These are phyloP conservation scores for Pestalotiopsis sp. DNA, from an alignment of 2,329 filamentous ascomycete genomes.

Conservation along the genomic window DNA sequence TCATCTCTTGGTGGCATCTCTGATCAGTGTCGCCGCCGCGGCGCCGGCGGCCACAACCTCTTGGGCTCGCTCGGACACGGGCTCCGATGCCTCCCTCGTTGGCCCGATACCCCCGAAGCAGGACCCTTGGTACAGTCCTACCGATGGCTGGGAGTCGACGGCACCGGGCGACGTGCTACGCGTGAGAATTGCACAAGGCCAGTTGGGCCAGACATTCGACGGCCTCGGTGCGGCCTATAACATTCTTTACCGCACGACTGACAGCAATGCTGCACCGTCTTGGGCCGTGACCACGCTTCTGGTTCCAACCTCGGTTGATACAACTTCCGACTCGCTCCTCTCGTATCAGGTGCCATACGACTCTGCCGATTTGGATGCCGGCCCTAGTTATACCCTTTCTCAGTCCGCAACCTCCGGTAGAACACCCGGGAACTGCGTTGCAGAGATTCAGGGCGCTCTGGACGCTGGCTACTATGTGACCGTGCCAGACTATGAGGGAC, in stretches of 20 bases:
- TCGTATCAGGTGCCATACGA: constrained; percentile 42
- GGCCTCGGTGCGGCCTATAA: constrained; percentile 28
- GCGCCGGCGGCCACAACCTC: neutral
- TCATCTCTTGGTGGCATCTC: neutral
- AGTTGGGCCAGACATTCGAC: constrained; percentile 17
- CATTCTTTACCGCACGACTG: constrained; percentile 39
- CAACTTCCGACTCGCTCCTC: constrained; percentile 24
- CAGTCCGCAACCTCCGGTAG: constrained; percentile 15
- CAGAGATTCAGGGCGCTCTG: constrained; percentile 35
- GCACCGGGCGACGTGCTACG: constrained; percentile 16
- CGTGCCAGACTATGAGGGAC: constrained; percentile 47
- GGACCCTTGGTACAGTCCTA: constrained; percentile 37
- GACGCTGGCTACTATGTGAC: constrained; percentile 47
- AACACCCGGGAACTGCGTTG: constrained; percentile 18
- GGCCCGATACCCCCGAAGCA: constrained; percentile 30
- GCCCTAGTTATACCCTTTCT: constrained; percentile 34
- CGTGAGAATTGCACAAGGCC: constrained; percentile 12
- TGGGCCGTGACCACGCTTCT: constrained; percentile 41
- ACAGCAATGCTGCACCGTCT: constrained; percentile 32
- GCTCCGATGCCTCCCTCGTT: neutral
- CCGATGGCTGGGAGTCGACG: constrained; percentile 22
- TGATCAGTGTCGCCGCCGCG: neutral
- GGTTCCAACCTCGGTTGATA: constrained; percentile 12
- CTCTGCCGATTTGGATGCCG: constrained; percentile 34
- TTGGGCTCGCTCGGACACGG: neutral